Conservation (phyloP, 108 stramenopile species). For the Cyclostephanos invisitatus region DNA sequence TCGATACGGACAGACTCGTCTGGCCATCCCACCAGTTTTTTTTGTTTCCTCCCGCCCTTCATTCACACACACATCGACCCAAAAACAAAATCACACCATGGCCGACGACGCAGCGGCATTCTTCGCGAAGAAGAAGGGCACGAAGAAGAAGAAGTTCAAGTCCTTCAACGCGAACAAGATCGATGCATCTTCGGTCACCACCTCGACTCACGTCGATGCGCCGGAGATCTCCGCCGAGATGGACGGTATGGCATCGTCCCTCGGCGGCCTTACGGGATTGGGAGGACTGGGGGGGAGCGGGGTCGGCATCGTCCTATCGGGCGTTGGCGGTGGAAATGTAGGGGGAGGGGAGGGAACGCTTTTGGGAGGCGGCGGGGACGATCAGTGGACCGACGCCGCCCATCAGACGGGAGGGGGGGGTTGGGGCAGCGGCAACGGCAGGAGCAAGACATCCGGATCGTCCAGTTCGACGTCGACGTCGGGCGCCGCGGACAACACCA, state of each 20-base stretch:
- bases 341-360: conserved; percentile 23
- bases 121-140: conserved; percentile 81
- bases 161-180: conserved; percentile 91
- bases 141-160: conserved; percentile 83
- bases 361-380: conserved; percentile 13
- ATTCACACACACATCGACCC: too few species aligned
- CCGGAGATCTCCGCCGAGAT: conserved; percentile 66
- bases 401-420: conserved; percentile 41
- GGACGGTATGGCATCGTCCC: conserved; percentile 21
- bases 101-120: conserved; percentile 73
- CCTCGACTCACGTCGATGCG: conserved; percentile 67
- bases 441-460: conserved; percentile 13
- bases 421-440: conserved; percentile 42
- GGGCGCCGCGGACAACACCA: conserved; percentile 43
- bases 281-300: not conserved
- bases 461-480: not conserved
- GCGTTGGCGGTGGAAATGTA: conserved; percentile 60
- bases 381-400: conserved; percentile 69
- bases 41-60: too few species aligned
- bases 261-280: conserved; percentile 13
- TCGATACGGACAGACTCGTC: too few species aligned
- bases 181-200: conserved; percentile 71
- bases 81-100: conserved; percentile 63
- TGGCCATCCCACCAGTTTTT: too few species aligned
- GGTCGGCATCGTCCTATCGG: not conserved